A percentile compares a stretch with the other conserved stretches of the same genome.
These are phyloP conservation scores for Lathyrus sativus DNA, from an alignment of 306 rosid species.

Conservation along the genomic window DNA sequence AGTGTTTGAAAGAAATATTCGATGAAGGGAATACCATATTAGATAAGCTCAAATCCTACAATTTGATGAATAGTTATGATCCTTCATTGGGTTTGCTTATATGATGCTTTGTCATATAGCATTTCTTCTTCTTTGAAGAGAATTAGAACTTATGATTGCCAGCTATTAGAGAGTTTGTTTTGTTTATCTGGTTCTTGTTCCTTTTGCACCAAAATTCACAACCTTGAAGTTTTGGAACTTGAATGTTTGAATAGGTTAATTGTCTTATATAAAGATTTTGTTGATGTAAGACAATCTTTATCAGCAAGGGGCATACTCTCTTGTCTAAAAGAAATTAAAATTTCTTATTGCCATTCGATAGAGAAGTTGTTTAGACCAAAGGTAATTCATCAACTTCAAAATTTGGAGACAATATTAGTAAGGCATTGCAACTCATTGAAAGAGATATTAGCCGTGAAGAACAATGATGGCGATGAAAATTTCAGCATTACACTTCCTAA, in stretches of 20 bases:
- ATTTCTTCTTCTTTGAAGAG: neutral
- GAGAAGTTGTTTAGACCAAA: slow-evolving; percentile 12
- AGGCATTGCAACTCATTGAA: rapidly evolving
- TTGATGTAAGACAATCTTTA: neutral
- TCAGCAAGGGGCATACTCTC: neutral
- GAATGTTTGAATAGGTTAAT: neutral
- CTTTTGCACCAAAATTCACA: neutral
- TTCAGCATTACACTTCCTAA: neutral
- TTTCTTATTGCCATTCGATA: neutral
- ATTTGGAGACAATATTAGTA: neutral
- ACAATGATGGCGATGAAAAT: neutral
- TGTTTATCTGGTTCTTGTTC: slow-evolving; percentile 18
- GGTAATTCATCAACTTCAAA: slow-evolving; percentile 9
- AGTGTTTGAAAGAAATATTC: slow-evolving; percentile 18
- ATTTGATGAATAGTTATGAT: neutral
- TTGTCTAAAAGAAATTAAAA: neutral
- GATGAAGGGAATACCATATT: neutral
- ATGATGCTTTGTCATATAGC: neutral
- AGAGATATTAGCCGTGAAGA: neutral
- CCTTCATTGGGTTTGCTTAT: neutral
- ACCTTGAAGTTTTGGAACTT: slow-evolving; percentile 17
- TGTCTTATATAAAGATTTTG: neutral
- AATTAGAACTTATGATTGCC: rapidly evolving
- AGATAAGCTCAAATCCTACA: neutral
- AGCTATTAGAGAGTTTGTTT: neutral